Conservation (phyloP, 371 early-diverging fungal species). For the Umbelopsis sp. region DNA sequence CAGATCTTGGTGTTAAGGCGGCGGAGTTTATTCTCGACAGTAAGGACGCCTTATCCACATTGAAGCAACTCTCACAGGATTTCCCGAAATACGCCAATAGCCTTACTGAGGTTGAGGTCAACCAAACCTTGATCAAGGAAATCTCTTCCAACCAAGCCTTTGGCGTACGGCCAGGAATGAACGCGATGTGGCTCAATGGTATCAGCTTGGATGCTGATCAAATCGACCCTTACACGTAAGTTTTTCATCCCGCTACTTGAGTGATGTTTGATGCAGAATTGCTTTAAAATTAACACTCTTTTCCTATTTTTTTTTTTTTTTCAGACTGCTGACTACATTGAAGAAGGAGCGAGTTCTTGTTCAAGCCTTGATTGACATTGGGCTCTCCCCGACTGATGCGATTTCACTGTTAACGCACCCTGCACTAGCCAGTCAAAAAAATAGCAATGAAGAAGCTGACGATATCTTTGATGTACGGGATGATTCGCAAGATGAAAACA, state of each 20-base stretch:
- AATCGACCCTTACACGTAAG: constrained; percentile 72
- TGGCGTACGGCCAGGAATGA: constrained; percentile 32
- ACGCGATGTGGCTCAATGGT: constrained; percentile 75
- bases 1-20: constrained; percentile 68
- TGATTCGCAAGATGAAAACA: constrained; percentile 37
- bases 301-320: too few species aligned
- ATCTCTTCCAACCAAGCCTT: constrained; percentile 39
- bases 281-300: neutral
- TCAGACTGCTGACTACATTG: constrained; percentile 17
- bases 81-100: constrained; percentile 85
- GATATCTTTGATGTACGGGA: constrained; percentile 85
- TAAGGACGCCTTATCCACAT: constrained; percentile 60
- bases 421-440: constrained; percentile 26
- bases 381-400: constrained; percentile 62
- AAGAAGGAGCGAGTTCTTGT: constrained; percentile 39
- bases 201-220: constrained; percentile 52
- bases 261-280: neutral
- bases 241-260: neutral
- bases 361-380: constrained; percentile 48
- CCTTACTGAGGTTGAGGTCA: constrained; percentile 52
- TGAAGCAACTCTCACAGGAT: constrained; percentile 73
- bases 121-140: constrained; percentile 34
- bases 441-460: constrained; percentile 35
- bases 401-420: constrained; percentile 66
- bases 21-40: constrained; percentile 67